These are phyloP conservation scores for Entomortierella lignicola DNA, from an alignment of 192 early-diverging fungal species.

Conservation along the genomic window DNA sequence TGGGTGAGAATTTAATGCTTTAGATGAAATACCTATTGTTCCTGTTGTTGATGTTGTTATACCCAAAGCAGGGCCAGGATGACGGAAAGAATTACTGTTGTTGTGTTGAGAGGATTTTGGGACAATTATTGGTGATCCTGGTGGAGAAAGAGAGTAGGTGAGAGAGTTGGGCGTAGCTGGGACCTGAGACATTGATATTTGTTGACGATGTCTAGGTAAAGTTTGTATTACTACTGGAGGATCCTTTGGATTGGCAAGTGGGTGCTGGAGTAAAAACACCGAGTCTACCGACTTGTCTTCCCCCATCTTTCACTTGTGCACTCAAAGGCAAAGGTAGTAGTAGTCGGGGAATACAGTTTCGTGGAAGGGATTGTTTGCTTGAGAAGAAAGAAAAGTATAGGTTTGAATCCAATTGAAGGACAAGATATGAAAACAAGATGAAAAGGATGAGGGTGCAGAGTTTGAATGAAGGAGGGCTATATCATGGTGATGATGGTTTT, in stretches of 20 bases:
- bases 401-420: not conserved
- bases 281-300: constrained; percentile 13
- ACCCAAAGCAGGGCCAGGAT: constrained; percentile 7
- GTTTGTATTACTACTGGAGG: constrained; percentile 45
- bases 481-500: not conserved
- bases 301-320: constrained; percentile 20
- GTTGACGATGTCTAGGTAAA: constrained; percentile 33
- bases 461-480: constrained; percentile 2
- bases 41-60: not conserved
- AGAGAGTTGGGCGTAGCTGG: constrained; percentile 38
- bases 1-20: constrained; percentile 16
- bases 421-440: not conserved
- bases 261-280: constrained; percentile 47
- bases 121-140: constrained; percentile 28
- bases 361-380: not conserved
- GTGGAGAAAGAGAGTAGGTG: constrained; percentile 29
- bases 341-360: constrained; percentile 1
- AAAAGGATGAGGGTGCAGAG: not conserved
- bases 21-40: constrained; percentile 17
- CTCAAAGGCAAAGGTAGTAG: constrained; percentile 3
- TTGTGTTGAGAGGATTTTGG: not conserved
- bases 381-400: no score
- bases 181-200: constrained; percentile 11
- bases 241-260: constrained; percentile 47
- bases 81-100: constrained; percentile 1